Evolutionary conservation across 768 basidiomycete genomes (phyloP).

Genomic region (Melanogaster broomeanus): DNA sequence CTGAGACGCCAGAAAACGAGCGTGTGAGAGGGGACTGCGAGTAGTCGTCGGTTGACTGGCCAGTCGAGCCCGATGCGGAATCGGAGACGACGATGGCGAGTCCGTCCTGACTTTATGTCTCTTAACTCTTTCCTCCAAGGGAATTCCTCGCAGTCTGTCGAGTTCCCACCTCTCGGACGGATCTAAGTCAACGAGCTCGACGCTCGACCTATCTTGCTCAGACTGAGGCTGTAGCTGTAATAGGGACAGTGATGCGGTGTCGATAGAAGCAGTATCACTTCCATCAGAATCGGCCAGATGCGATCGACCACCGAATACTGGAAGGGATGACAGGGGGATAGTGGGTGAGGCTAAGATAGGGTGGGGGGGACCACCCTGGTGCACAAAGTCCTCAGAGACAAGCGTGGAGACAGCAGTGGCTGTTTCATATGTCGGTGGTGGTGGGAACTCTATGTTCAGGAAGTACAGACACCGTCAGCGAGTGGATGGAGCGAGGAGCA

Average conservation of each 20-base stretch:
- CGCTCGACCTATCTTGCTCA: constrained; percentile 51
- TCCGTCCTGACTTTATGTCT: constrained; percentile 38
- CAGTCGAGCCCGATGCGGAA: constrained; percentile 31
- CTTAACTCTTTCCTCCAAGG: constrained; percentile 42
- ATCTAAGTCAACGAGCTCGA: constrained; percentile 56
- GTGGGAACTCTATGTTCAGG: constrained; percentile 56
- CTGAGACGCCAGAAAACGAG: constrained; percentile 35
- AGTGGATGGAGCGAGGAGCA: neutral
- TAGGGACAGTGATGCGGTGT: constrained; percentile 16
- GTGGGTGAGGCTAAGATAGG: constrained; percentile 25
- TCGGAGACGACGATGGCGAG: constrained; percentile 14
- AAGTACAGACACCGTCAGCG: constrained; percentile 23
- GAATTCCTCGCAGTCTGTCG: constrained; percentile 44
- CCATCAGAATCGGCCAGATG: constrained; percentile 20
- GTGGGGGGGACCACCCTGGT: constrained; percentile 27
- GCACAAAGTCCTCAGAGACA: constrained; percentile 41
- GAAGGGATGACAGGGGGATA: constrained; percentile 27
- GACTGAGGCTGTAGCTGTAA: constrained; percentile 18
- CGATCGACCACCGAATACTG: constrained; percentile 9
- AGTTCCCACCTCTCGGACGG: constrained; percentile 45
- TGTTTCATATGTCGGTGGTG: constrained; percentile 73
- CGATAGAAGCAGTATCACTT: constrained; percentile 23
- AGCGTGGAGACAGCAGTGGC: constrained; percentile 44
- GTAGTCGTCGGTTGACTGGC: constrained; percentile 29
- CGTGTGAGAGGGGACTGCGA: constrained; percentile 27